Conservation (phyloP, 129 eudicot genomes). For the Artemisia tridentata region DNA sequence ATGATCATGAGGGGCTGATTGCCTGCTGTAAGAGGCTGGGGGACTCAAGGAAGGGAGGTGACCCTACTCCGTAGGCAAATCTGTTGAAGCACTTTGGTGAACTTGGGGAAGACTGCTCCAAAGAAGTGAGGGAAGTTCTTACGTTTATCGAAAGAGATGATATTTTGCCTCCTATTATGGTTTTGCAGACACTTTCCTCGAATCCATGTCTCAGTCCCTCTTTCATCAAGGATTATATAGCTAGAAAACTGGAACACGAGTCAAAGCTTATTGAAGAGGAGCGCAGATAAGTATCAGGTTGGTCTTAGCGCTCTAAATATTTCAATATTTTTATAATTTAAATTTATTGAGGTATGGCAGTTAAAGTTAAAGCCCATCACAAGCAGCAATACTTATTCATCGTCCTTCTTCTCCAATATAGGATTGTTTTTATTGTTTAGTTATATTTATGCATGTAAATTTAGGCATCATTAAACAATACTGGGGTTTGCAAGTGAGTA, state of each 20-base stretch:
- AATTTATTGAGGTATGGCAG: no score
- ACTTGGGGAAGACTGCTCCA: conserved; percentile 97
- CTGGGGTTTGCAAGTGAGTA: conserved; percentile 5
- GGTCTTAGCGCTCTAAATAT: conserved; percentile 20
- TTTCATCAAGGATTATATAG: conserved; percentile 88
- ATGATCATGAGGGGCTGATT: conserved; percentile 93
- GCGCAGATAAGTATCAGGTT: conserved; percentile 89
- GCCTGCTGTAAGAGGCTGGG: conserved; percentile 97
- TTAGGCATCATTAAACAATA: background rate
- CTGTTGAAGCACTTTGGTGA: conserved; percentile 93
- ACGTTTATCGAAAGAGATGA: conserved; percentile 88
- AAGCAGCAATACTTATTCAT: conserved; percentile 5
- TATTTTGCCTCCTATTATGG: conserved; percentile 87
- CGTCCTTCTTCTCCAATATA: background rate
- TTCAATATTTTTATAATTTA: no score
- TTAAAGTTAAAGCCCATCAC: conserved; percentile 5
- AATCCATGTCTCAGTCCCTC: conserved; percentile 90
- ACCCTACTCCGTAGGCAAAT: no score
- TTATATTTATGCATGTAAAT: conserved; percentile 5
- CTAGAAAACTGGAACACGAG: conserved; percentile 86
- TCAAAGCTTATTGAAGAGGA: conserved; percentile 93
- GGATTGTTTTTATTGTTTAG: conserved; percentile 1
- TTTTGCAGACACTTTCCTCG: conserved; percentile 79
- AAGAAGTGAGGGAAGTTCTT: conserved; percentile 87
- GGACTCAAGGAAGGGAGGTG: no score